Percentiles rank a stretch among this genome's conserved stretches.
Evolutionary conservation across 139 green algal genomes (phyloP).

Genomic region (Haematococcus sp.): DNA sequence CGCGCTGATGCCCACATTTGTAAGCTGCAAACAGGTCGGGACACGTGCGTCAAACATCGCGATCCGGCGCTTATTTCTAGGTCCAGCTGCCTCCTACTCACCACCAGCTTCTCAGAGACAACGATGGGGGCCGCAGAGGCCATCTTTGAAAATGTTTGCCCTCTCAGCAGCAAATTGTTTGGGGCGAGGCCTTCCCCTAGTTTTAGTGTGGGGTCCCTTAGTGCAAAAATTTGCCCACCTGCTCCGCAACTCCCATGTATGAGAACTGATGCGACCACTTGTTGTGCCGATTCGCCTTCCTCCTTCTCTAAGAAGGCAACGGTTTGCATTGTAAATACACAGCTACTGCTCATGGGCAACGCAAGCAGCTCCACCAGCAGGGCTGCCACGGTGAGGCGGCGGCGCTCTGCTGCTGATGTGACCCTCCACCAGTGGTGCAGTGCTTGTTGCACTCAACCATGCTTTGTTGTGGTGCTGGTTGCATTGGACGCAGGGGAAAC

Average conservation of each 20-base stretch:
- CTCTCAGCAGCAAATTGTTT: background rate
- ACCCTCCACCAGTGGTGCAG: too few species aligned
- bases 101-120: slow-evolving; percentile 52
- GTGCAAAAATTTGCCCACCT: background rate
- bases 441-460: too few species aligned
- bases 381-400: background rate
- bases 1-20: slow-evolving; percentile 81
- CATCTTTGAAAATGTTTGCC: background rate
- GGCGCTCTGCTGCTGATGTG: too few species aligned
- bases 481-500: too few species aligned
- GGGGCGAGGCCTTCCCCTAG: background rate
- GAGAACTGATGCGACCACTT: background rate
- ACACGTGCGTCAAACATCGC: background rate
- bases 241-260: background rate
- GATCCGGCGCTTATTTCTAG: background rate
- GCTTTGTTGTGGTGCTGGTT: too few species aligned
- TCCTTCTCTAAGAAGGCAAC: too few species aligned
- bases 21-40: slow-evolving; percentile 67
- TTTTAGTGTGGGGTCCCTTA: background rate
- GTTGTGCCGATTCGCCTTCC: background rate
- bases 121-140: slow-evolving; percentile 33
- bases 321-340: background rate
- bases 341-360: background rate
- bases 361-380: background rate
- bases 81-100: slow-evolving; percentile 9